Base-by-base conservation (phyloP, 257 asterid genomes). In the Salvia miltiorrhiza region DNA sequence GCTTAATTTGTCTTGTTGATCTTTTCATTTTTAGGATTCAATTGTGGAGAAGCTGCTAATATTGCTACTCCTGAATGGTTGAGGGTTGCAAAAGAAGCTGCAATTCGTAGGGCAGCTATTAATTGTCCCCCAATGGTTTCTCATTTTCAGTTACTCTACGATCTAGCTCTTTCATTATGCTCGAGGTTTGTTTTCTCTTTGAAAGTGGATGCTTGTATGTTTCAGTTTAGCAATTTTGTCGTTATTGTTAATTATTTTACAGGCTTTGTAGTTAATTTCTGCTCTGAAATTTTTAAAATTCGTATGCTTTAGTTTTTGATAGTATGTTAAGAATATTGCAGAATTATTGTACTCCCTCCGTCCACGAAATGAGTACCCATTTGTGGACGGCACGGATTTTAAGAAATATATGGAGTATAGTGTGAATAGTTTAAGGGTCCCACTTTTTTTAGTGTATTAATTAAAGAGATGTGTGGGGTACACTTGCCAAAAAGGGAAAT, bases 51-150 rank as follows among this genome's bases (percentile, higher is more conserved):
- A 89, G 99, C 99, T 26, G 82, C 99, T 76, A 94, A 94, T 81
- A 89, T 94, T 77, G 96, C 98, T 71, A 94, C 99, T 63, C 99
- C 99, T 67, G 99, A 81, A 81, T 94, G 99, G 99, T 78, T 94
- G 87, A 86, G 85, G 80, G 83, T 88, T 78, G 99, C 99, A 66
- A 89, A 83, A 82, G 98, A 94, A 64, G 99, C 99, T 70, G 99
- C 98, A 62, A 74, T 94, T 70, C 95, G 98, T 65, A 91, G 99
- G 84, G 99, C 99, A 65, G 92, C 98, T 68, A 89, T 79, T 72
- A 91, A 94, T 83, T 84, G 89, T 73, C 88, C 99, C 76, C 98
- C 99, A 9, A 91, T 94, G 99, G 97, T 94, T 79, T 94, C 99
- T 60, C 99, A 94, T 82, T 89, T 83, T 82, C 99, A 94, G 82